Evolutionary conservation across 2,329 filamentous ascomycete genomes (phyloP), one percentile per base, ranked within the genome.

Genomic region (Ophiostoma perfectum): DNA sequence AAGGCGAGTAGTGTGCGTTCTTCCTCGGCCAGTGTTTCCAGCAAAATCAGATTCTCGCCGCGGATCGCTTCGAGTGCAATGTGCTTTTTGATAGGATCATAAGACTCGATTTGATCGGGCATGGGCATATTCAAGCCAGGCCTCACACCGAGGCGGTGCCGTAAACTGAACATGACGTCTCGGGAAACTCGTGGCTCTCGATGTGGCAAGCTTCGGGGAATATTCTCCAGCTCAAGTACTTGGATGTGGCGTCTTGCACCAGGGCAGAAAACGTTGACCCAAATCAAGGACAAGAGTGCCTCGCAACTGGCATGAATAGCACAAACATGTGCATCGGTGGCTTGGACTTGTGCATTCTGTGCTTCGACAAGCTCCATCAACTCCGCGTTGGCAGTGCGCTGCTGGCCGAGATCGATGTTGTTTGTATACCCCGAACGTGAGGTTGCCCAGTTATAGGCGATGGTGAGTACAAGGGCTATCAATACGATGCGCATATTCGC

Each of bases 201-300:
- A n/a, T 44, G 14, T 39, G 52, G 45, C n/a, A 66, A 42, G 8
- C 12, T 38, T 11, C 44, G 38, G 8, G 67, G 64, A 18, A 68
- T 55, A 1, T 18, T 1, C 27, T 64, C 44, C 18, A 27, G 12
- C 64, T 68, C 67, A n/a, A 52, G 42, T 7, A 12, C 27, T 5
- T 18, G 18, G 11, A 68, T 65, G 58, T 55, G 27, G 3, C 52
- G 64, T 36, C 64, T 52, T 7, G 67, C 64, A 16, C 67, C 67
- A 27, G 55, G 49, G 38, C 64, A 65, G 38, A 68, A 66, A n/a
- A 66, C 67, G 9, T 66, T 66, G 64, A 52, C 62, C 67, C 67
- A 68, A 36, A 66, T 55, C 2, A 11, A n/a, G 6, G 39, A n/a
- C 8, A 68, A 27, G 14, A 68, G 44, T 44, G 16, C 14, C 38